Evolutionary conservation across 2,329 filamentous ascomycete species (phyloP), one percentile per base, ranked within the genome.

Genomic region (Aspergillus quadricinctus): DNA sequence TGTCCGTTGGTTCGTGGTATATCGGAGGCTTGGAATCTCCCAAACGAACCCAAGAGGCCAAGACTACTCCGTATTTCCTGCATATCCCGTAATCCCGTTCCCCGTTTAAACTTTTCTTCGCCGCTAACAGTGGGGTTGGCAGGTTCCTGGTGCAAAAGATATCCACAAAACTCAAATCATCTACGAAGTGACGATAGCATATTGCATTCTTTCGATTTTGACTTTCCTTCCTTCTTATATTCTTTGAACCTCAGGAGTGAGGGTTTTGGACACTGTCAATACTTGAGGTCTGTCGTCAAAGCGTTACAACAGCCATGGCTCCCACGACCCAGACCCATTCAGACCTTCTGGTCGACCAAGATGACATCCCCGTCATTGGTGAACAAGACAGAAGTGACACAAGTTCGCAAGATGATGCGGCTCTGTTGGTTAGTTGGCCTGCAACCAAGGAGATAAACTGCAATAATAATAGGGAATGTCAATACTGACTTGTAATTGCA

Each of bases 401-500:
- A 14, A 64, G 66, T 49, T 65, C 66, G 2, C 63, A 68, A 48
- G 69, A 72, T 61, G 72, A 75, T 67, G 72, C 69, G 25, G 71
- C 70, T 35, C 59, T 75, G 41, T 50, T 75, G 66, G 72, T 74
- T 57, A 58, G 70, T 69, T 43, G 11, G 17, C 19, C 8, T 23
- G 41, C 41, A 23, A 43, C 3, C n/a, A 23, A 23, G 43, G 14
- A n/a, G 8, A 56, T 45, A 23, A 17, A 25, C 27, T 28, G 41
- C 6, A 19, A n/a, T 11, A 37, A 17, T 17, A 14, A 14, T 51
- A 41, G 10, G 8, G 3, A 35, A 48, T 52, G 14, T 27, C 21
- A 49, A 43, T 51, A 31, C 53, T 66, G 53, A 65, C 64, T 56
- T 69, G 57, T 52, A 59, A 58, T 62, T 61, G 61, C 63, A 77